A percentile compares a stretch with the other conserved stretches of the same genome.
Evolutionary conservation across 2,329 filamentous ascomycete genomes (phyloP).

Genomic region (Aspergillus sp.): DNA sequence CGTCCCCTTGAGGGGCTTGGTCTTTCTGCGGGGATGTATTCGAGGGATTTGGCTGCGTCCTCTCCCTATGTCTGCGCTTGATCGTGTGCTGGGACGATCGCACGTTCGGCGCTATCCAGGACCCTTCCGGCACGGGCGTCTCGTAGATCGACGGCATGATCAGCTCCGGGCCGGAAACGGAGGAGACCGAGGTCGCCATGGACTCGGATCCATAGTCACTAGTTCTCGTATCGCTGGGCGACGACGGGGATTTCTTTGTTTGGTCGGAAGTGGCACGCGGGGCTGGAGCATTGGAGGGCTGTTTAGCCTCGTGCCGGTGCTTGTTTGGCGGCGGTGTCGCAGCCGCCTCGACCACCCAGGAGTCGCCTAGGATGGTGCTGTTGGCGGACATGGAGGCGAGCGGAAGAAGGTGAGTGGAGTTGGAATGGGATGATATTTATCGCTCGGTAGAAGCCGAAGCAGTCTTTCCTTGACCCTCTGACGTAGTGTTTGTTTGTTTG

Average conservation of each 20-base stretch:
- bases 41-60: not conserved
- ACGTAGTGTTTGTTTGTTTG: too few species aligned
- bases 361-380: slow-evolving; percentile 32
- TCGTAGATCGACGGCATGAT: slow-evolving; percentile 43
- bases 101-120: slow-evolving; percentile 32
- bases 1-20: not conserved
- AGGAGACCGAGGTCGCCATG: slow-evolving; percentile 25
- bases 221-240: not conserved
- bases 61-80: slow-evolving; percentile 22
- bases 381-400: not conserved
- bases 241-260: slow-evolving; percentile 8
- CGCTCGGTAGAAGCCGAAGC: too few species aligned
- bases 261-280: not conserved
- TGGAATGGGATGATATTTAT: not conserved
- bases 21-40: slow-evolving; percentile 1
- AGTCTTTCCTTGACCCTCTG: too few species aligned
- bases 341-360: slow-evolving; percentile 35
- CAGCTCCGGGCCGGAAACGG: slow-evolving; percentile 36
- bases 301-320: not conserved
- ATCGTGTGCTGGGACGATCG: slow-evolving; percentile 18
- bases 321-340: slow-evolving; percentile 13
- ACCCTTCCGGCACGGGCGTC: slow-evolving; percentile 30
- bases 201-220: slow-evolving; percentile 22
- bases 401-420: not conserved
- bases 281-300: not conserved